Evolutionary conservation across 2,329 filamentous ascomycete species (phyloP).

Genomic region (Plectosphaerella cucumerina): DNA sequence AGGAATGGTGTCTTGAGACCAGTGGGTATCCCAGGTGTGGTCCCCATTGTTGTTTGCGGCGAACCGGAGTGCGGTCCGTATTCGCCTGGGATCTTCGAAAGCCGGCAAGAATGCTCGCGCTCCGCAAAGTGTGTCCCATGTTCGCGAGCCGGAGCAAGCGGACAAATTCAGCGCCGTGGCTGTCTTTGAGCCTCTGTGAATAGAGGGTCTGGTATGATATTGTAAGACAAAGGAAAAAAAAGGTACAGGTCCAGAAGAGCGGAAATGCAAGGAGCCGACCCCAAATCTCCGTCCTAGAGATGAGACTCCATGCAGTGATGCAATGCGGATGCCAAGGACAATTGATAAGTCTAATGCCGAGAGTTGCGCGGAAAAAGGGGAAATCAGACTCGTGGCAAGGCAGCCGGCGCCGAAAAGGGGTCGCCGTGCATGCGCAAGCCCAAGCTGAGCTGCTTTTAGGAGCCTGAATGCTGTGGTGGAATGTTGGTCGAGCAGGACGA

Average conservation of each 20-base stretch:
- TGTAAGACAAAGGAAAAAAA: slow-evolving; percentile 14
- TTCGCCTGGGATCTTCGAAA: neutral
- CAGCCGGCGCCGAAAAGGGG: slow-evolving; percentile 7
- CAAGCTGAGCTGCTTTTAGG: slow-evolving; percentile 3
- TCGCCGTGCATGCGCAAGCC: neutral
- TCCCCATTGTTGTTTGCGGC: neutral
- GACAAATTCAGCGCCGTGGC: neutral
- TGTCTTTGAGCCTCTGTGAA: neutral
- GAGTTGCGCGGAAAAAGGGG: slow-evolving; percentile 10
- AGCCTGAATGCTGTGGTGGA: slow-evolving; percentile 6
- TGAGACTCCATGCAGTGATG: slow-evolving; percentile 16
- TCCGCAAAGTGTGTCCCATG: neutral
- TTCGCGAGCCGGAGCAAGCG: neutral
- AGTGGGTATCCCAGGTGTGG: neutral
- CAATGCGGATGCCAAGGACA: slow-evolving; percentile 15
- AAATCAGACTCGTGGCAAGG: slow-evolving; percentile 8
- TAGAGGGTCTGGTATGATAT: slow-evolving; percentile 5
- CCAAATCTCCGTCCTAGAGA: slow-evolving; percentile 20
- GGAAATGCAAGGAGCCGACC: slow-evolving; percentile 13
- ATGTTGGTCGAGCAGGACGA: slow-evolving; percentile 10
- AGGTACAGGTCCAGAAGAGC: slow-evolving; percentile 10
- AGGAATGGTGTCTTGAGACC: neutral
- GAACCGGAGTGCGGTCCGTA: neutral
- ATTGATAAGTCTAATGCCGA: slow-evolving; percentile 21
- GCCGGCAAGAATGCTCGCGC: neutral